Percentiles rank a stretch among this genome's conserved stretches.
phyloP scores from a whole-genome alignment of 2,329 filamentous ascomycete species.

The Coleophoma eucalyptorum region DNA sequence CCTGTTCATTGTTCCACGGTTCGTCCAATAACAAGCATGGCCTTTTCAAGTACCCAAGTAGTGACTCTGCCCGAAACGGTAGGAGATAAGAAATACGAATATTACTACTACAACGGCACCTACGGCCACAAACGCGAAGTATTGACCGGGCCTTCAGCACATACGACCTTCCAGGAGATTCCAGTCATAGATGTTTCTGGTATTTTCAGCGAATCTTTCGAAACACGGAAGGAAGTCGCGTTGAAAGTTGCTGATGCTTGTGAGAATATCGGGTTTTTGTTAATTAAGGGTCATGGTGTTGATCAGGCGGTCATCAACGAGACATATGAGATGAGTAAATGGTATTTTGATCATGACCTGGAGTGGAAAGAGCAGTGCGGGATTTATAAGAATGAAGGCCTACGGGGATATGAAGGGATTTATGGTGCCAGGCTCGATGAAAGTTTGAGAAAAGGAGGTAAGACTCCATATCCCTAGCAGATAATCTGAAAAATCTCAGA shows the following conservation, averaged over 20 bases:
- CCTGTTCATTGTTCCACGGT: too few relatives aligned
- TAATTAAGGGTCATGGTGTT: conserved; percentile 1
- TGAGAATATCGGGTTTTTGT: not conserved
- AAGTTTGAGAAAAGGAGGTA: not conserved
- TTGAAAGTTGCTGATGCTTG: not conserved
- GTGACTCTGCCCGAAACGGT: not conserved
- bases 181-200: not conserved
- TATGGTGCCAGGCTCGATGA: conserved; percentile 2
- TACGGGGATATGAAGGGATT: conserved; percentile 10
- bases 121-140: not conserved
- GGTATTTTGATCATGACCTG: not conserved
- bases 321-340: not conserved
- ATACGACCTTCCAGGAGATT: conserved; percentile 2
- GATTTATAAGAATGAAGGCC: conserved; percentile 6
- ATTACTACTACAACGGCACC: not conserved
- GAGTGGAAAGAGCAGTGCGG: conserved; percentile 5
- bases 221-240: not conserved
- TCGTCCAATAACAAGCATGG: too few relatives aligned
- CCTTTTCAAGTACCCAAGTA: too few relatives aligned
- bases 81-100: conserved; percentile 1
- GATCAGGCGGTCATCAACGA: not conserved
- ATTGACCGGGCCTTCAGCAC: not conserved
- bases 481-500: not conserved
- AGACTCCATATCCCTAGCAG: not conserved
- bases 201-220: conserved; percentile 1